Conservation (phyloP, 768 basidiomycete species). For the Russula foetens region DNA sequence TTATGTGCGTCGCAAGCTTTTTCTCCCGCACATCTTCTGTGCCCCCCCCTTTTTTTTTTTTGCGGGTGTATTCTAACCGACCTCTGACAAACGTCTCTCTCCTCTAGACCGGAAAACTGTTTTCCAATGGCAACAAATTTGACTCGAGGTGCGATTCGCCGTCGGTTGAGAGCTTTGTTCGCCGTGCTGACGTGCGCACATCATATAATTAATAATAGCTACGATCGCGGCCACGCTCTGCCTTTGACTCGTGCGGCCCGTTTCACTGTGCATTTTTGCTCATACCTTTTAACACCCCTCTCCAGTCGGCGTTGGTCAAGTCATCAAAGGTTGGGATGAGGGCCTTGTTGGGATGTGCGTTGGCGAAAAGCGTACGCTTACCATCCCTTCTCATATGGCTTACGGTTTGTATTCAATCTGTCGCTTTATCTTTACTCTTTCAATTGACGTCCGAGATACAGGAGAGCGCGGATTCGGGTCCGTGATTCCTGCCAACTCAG, state of each 20-base stretch:
- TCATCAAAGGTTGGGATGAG: slow-evolving; percentile 81
- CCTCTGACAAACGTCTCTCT: background rate
- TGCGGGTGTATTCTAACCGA: background rate
- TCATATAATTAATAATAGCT: slow-evolving; percentile 39
- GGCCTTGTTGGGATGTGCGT: slow-evolving; percentile 82
- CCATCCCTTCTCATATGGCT: slow-evolving; percentile 70
- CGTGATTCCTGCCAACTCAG: slow-evolving; percentile 71
- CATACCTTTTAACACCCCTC: background rate
- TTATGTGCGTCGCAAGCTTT: slow-evolving; percentile 45
- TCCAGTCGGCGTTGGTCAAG: slow-evolving; percentile 70
- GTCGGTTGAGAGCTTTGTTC: background rate
- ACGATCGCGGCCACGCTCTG: slow-evolving; percentile 67
- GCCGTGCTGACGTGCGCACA: background rate
- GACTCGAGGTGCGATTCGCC: slow-evolving; percentile 63
- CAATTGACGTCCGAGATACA: slow-evolving; percentile 24
- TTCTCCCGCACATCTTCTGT: background rate
- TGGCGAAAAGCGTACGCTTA: slow-evolving; percentile 80
- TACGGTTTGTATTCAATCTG: slow-evolving; percentile 54
- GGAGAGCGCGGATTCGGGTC: slow-evolving; percentile 68
- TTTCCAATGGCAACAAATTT: slow-evolving; percentile 71
- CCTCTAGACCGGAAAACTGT: slow-evolving; percentile 70
- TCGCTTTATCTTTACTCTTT: background rate
- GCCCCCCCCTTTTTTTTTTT: too few relatives aligned
- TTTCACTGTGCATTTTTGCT: background rate
- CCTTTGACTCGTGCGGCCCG: slow-evolving; percentile 59